Conservation (phyloP, 176 grass and related monocot genomes). For the Saccharum officinarum region DNA sequence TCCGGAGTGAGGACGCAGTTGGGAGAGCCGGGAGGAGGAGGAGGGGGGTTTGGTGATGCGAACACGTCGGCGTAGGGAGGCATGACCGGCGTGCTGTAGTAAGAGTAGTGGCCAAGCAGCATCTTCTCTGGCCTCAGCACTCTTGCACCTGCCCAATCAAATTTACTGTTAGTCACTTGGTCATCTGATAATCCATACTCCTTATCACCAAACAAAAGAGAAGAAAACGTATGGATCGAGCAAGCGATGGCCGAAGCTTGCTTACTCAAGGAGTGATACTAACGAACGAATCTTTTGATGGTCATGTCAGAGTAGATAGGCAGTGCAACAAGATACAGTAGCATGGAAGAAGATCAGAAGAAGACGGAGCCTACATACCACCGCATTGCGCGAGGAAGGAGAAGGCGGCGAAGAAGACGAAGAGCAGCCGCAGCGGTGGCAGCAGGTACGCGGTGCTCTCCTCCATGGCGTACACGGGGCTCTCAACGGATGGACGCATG, state of each 20-base stretch:
- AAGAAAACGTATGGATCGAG: not conserved
- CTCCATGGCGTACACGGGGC: slow-evolving; percentile 23
- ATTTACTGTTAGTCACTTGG: not conserved
- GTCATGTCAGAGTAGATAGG: not conserved
- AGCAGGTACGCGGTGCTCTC: not conserved
- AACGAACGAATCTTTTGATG: not conserved
- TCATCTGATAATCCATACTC: not conserved
- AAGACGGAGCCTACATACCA: not conserved
- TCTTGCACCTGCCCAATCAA: slow-evolving; percentile 28
- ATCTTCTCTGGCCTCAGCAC: slow-evolving; percentile 33
- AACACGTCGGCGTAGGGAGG: slow-evolving; percentile 50
- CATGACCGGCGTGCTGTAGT: slow-evolving; percentile 52
- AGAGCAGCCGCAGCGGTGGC: slow-evolving; percentile 14
- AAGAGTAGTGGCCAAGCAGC: slow-evolving; percentile 33
- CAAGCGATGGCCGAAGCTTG: not conserved
- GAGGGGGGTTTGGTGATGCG: not conserved
- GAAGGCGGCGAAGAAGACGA: slow-evolving; percentile 9
- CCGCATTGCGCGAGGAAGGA: slow-evolving; percentile 50
- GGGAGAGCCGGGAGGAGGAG: slow-evolving; percentile 12
- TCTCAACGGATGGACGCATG: not conserved
- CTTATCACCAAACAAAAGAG: not conserved
- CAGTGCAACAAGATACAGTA: not conserved
- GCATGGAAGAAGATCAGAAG: not conserved
- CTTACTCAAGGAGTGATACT: not conserved
- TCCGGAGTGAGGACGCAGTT: slow-evolving; percentile 52